Base-by-base conservation (phyloP, 306 rosid species). In the Fragaria nilgerrensis region DNA sequence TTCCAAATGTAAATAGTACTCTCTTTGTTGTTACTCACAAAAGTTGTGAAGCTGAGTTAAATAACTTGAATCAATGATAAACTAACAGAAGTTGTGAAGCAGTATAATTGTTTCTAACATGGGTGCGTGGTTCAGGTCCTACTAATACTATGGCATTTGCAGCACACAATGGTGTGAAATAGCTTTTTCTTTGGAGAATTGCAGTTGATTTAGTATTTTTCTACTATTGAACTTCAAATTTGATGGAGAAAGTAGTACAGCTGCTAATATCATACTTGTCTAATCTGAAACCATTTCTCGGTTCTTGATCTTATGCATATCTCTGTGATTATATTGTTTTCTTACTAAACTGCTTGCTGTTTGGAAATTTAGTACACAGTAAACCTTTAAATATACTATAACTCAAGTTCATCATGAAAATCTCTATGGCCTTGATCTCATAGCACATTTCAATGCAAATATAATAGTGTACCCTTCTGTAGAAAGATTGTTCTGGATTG, bases 1-100 rank as follows among this genome's bases (percentile, higher is more conserved):
- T 90, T 88, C 86, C 92, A 3, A 92, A 94, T 75, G 96, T 89
- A 29, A 94, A 92, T 53, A 94, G 97, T 72, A 92, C 93, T 4
- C 77, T 89, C 59, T 90, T 97, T 61, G 96, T 96, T 55, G 83
- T 92, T 45, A 92, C 97, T 44, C 98, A 43, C 47, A 43, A 47
- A 47, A 5, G 41, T 37, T 37, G 23, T 19, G 58, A 52, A 52
- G 58, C 19, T 19, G 22, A 52, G 22, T 52, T 19, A 7, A 16
- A 52, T 1, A 37, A 37, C 41, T 5, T 37, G 41, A 37, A 37
- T 52, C 9, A 52, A 52, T 52, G 22, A 50, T 17, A 50, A 50
- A 50, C 56, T 50, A 50, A 50, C 56, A 50, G 17, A 50, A 16
- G n/a, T 1, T 5, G 56, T 50, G 56, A 50, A 50, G n/a, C 5